Base-by-base conservation (phyloP, 2,329 filamentous ascomycete species). In the Aspergillus sp. region DNA sequence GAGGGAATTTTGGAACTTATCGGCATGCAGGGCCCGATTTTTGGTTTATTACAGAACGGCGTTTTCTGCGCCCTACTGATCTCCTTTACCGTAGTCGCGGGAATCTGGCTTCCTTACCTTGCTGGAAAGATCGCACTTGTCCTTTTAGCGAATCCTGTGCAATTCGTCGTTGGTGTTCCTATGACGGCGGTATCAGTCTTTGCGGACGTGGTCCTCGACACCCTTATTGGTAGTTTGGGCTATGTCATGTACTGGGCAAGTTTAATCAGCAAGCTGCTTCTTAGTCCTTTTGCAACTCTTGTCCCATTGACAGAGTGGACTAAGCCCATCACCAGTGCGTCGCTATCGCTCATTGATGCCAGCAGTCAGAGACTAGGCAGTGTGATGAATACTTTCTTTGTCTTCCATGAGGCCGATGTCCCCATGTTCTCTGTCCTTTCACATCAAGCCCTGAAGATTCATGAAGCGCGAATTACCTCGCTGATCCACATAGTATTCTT, bases 1-100 rank as follows among this genome's bases (percentile, higher is more conserved):
- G 95, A 99, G 71, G 95, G 95, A 0, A 90, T 99, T 52, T 87
- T 99, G 80, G 95, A 99, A 73, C 84, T 99, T 15, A 89, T 99
- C 58, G 95, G 95, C 39, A 96, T 99, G 90, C 91, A 96, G 68
- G 95, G 95, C 0, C 95, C 95, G 0, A 82, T 99, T 3, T 88
- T 89, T 14, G 92, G 91, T 3, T 83, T 99, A 6, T 87, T 98
- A 64, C 95, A 99, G 69, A 99, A 99, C 65, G 92, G 90, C 55
- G 87, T 97, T 15, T 99, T 99, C 74, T 96, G 93, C 71, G 89
- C 90, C 7, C 88, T 98, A 46, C 82, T 99, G 27, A 91, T 99
- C 14, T 90, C 90, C 1, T 85, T 93, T 52, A 96, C 93, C 14
- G 87, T 99, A 43, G 88, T 91, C 52, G 79, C 90, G 58, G 93